A percentile compares a stretch with the other conserved stretches of the same genome.
Evolutionary conservation across 768 basidiomycete genomes (phyloP).

Genomic region (Boletus pseudopeckii): DNA sequence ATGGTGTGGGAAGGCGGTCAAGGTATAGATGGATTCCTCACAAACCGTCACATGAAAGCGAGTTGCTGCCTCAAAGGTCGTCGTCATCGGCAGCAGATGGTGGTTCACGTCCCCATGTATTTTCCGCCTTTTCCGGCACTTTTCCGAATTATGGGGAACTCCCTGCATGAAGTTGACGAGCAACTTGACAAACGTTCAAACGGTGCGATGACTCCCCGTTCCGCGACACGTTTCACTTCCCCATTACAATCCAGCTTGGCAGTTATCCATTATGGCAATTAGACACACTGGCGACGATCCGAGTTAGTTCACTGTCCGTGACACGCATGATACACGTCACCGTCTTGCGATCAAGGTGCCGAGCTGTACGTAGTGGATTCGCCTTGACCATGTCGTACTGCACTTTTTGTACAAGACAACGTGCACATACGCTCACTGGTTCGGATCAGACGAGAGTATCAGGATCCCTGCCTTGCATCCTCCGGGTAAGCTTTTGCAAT

Average conservation of each 20-base stretch:
- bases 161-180: neutral
- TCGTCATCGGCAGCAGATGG: constrained; percentile 14
- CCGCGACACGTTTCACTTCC: neutral
- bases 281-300: neutral
- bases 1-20: constrained; percentile 34
- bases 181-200: neutral
- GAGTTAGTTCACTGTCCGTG: too few species aligned
- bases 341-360: too few species aligned
- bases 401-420: too few species aligned
- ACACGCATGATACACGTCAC: too few species aligned
- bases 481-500: too few species aligned
- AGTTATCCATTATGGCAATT: neutral
- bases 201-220: neutral
- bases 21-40: constrained; percentile 42
- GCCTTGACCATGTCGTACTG: too few species aligned
- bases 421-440: too few species aligned
- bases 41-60: constrained; percentile 31
- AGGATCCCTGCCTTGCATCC: too few species aligned
- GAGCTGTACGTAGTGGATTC: too few species aligned
- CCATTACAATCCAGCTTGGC: constrained; percentile 12
- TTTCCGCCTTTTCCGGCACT: constrained; percentile 4
- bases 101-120: constrained; percentile 15
- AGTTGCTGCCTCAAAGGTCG: constrained; percentile 21
- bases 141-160: constrained; percentile 9
- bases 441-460: too few species aligned